These are phyloP conservation scores for Diplogelasinospora grovesii DNA, from an alignment of 495 filamentous ascomycete species.

Conservation along the genomic window DNA sequence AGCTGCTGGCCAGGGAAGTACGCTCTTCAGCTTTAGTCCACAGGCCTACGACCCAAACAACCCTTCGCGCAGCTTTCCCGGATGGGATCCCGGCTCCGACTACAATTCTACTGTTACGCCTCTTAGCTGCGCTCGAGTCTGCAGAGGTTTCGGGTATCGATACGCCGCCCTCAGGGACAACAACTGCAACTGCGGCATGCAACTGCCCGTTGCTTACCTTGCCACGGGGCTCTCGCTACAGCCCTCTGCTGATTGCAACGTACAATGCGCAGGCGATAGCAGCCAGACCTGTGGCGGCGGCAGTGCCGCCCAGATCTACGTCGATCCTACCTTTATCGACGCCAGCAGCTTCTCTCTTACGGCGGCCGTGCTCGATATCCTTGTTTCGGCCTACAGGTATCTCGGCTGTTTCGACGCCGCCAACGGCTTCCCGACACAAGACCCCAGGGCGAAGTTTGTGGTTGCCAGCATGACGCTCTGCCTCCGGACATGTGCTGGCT, in stretches of 20 bases:
- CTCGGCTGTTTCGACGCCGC: constrained; percentile 8
- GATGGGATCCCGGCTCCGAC: constrained; percentile 12
- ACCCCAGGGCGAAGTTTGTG: background rate
- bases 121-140: constrained; percentile 17
- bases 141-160: constrained; percentile 23
- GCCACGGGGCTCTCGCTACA: no score
- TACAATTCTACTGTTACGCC: constrained; percentile 20
- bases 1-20: background rate
- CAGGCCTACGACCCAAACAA: constrained; percentile 6
- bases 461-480: background rate
- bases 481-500: constrained; percentile 4
- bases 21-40: constrained; percentile 11
- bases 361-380: background rate
- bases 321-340: constrained; percentile 17
- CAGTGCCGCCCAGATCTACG: constrained; percentile 7
- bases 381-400: constrained; percentile 1
- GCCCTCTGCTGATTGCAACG: constrained; percentile 4
- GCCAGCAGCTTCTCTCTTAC: background rate
- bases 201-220: constrained; percentile 9
- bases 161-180: constrained; percentile 16
- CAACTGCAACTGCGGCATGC: constrained; percentile 18
- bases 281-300: constrained; percentile 12
- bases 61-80: constrained; percentile 12
- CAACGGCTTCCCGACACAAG: background rate
- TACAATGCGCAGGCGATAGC: constrained; percentile 9